phyloP scores from a whole-genome alignment of 1,139 yeast genomes.

The Hyphopichia khmerensis region DNA sequence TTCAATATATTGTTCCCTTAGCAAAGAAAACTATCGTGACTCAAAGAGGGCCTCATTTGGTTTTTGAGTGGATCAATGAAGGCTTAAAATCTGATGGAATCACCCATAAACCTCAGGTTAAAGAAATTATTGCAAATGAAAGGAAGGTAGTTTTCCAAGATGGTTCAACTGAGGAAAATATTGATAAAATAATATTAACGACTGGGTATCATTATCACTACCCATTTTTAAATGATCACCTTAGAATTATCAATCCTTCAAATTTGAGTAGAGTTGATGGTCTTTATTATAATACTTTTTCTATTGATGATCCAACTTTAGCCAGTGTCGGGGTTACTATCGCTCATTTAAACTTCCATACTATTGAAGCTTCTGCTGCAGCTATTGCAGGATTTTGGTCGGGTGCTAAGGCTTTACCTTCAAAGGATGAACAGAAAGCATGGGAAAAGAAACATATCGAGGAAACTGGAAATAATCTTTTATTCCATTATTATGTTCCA shows the following conservation, averaged over 20 bases:
- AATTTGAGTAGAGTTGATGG: conserved; percentile 31
- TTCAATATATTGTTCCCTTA: conserved; percentile 47
- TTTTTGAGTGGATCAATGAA: conserved; percentile 31
- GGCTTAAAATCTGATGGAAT: conserved; percentile 42
- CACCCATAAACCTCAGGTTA: conserved; percentile 26
- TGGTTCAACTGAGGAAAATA: conserved; percentile 21
- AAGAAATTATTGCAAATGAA: conserved; percentile 21
- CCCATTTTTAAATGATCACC: conserved; percentile 25
- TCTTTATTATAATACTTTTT: conserved; percentile 37
- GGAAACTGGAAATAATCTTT: conserved; percentile 19
- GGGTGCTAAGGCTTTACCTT: conserved; percentile 24
- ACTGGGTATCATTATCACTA: conserved; percentile 40
- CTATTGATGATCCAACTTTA: conserved; percentile 43
- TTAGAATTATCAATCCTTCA: conserved; percentile 24
- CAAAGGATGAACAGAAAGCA: conserved; percentile 24
- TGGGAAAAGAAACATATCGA: conserved; percentile 28
- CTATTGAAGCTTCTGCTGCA: conserved; percentile 43
- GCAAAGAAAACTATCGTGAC: conserved; percentile 39
- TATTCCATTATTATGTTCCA: conserved; percentile 26
- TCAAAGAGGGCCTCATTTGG: conserved; percentile 29
- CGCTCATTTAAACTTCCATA: conserved; percentile 41
- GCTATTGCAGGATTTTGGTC: conserved; percentile 51
- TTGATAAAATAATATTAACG: conserved; percentile 31
- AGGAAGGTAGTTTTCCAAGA: conserved; percentile 29
- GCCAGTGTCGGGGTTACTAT: conserved; percentile 40